Evolutionary conservation across 306 rosid genomes (phyloP), one percentile per base, ranked within the genome.

Genomic region (Malus sieversii): DNA sequence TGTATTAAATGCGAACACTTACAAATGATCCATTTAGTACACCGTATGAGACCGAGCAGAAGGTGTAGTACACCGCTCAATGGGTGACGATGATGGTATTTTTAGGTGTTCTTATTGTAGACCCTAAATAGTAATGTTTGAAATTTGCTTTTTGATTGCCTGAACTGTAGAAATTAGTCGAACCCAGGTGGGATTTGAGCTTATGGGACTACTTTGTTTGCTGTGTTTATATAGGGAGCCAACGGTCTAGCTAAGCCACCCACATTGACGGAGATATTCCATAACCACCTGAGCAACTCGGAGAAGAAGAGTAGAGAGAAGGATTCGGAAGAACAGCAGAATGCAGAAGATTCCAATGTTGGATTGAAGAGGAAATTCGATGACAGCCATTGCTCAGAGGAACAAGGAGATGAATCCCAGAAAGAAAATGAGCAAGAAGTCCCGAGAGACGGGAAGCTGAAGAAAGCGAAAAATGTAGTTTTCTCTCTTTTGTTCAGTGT

Each of bases 391-490:
- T 73, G 72, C 69, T 63, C 84, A 10, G 89, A 90, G 86, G 92
- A 84, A 25, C 76, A 57, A 52, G 90, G 42, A 6, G 82, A 76
- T 35, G 88, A 84, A 15, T 74, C 85, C 22, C 85, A 82, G 46
- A 68, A 62, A 32, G 84, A 68, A 64, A 73, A 85, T 77, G 88
- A 80, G 66, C 69, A 71, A 30, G 81, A 67, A 16, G 55, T 20
- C 74, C 71, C 58, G 14, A 79, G 75, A 75, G 87, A 88, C 66
- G 84, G 78, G 73, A 85, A 88, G 86, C 83, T 90, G 18, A 89
- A 92, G 75, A 92, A 79, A 77, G 98, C 99, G 4, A 96, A 90
- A 85, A 92, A 89, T 78, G 99, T 92, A 30, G 73, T 90, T 86
- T 66, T 46, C 25, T 66, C 46, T 18, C 1, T 51, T 23, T 4